Evolutionary conservation across 148 eudicot genomes (phyloP), one percentile per base, ranked within the genome.

Genomic region (Camellia sinensis): DNA sequence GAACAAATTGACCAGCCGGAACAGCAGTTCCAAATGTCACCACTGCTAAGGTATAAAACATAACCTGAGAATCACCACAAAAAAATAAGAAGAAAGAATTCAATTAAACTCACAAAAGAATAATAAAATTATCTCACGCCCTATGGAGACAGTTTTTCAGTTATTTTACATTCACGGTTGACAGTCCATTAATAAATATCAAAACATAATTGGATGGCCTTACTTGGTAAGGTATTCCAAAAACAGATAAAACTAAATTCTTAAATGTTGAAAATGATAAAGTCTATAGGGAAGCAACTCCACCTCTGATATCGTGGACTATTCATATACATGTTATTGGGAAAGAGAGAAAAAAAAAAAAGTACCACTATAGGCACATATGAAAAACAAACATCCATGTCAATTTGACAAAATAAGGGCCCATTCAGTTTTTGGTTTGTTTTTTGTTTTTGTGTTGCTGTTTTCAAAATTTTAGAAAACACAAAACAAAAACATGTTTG

Each of bases 1-100:
- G 99, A 79, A 95, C 97, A 90, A 95, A 95, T 82, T 95, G 99
- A 60, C 99, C 99, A 82, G 97, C 99, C 40, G 99, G 99, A 73
- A 95, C 99, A 84, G 99, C 94, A 79, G 99, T 93, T 69, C 99
- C 99, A 87, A 92, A 95, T 17, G 99, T 95, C 73, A 95, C 89
- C 80, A 95, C 99, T 73, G 99, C 97, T 83, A 95, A 85, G 74
- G 89, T 68, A 81, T 93, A 95, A 79, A 95, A 95, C 99, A 95
- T 95, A 81, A 89, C 93, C 99, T 95, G 86, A 75, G 79, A 64
- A 80, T 29, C 37, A 29, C 37, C 37, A 54, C 63, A 61, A 54
- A 68, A 41, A 43, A 50, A 54, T 57, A 61, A 54, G 62, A 41
- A 43, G 43, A 64, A 73, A 57, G 50, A 53, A 67, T 60, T 54